Evolutionary conservation across 768 basidiomycete genomes (phyloP), one percentile per base, ranked within the genome.

Genomic region (Rossbeevera mucosa): DNA sequence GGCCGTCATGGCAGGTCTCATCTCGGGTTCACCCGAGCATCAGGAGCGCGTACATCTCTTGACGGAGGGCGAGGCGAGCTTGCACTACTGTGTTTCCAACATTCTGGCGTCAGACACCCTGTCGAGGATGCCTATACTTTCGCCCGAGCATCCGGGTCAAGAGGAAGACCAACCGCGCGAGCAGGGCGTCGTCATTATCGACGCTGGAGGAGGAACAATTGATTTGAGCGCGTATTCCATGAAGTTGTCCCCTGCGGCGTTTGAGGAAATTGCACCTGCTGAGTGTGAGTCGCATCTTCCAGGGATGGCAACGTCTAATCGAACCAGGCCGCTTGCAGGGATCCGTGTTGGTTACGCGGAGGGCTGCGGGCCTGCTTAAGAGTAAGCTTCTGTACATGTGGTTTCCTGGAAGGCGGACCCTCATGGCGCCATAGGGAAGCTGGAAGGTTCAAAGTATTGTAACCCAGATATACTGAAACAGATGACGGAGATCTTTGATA

Each of bases 61-160:
- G n/a, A 83, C 81, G 0, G 82, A 85, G 55, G 83, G 82, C 0
- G 83, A 85, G 56, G 83, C 83, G 0, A 80, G 79, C 57, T 61
- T 83, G 12, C 78, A 84, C 55, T 83, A 74, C 58, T 82, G 81
- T 49, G 71, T 83, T 18, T 66, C 72, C 26, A 77, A 72, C 49
- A 74, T 78, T 0, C 54, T 80, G 12, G 71, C 74, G 1, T 71
- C 66, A 5, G 72, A 77, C 13, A 9, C 48, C 26, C 21, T 64
- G 42, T 57, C 55, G 7, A 58, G 28, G 40, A 56, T 56, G 25
- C 52, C 64, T 7, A 60, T 57, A n/a, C 3, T 57, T n/a, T 38
- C 52, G 38, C 36, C 55, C 59, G 71, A 60, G 30, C 43, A 44
- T 3, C 14, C 44, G 9, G 64, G 58, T 24, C 54, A 57, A 16